phyloP scores from a whole-genome alignment of 1,139 yeast genomes.

The Nakaseomyces kungkrabaensis region DNA sequence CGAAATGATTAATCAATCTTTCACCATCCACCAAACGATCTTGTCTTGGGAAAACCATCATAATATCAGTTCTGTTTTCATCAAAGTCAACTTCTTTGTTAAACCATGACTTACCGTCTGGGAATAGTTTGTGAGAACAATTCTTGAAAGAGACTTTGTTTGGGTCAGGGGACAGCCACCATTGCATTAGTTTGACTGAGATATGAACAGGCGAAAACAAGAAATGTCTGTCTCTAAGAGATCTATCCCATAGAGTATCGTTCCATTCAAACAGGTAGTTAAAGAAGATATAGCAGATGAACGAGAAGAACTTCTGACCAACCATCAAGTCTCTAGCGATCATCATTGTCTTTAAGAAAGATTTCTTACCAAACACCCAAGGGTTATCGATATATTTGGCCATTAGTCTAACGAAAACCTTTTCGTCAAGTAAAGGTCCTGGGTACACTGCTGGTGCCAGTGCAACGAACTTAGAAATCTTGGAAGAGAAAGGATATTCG shows the following conservation, averaged over 20 bases:
- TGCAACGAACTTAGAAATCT: conserved; percentile 62
- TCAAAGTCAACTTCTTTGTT: conserved; percentile 4
- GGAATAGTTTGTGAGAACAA: conserved; percentile 23
- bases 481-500: conserved; percentile 26
- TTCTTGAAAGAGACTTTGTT: conserved; percentile 21
- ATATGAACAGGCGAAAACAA: conserved; percentile 80
- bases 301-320: conserved; percentile 45
- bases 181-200: conserved; percentile 69
- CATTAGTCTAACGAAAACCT: conserved; percentile 39
- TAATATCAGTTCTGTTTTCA: conserved; percentile 28
- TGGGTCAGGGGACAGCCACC: conserved; percentile 57
- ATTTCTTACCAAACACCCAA: conserved; percentile 47
- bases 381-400: conserved; percentile 33
- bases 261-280: conserved; percentile 81
- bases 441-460: conserved; percentile 89
- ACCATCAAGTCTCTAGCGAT: conserved; percentile 38
- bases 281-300: conserved; percentile 66
- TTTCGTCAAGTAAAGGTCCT: conserved; percentile 55
- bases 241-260: conserved; percentile 64
- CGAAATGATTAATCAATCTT: conserved; percentile 38
- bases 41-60: conserved; percentile 43
- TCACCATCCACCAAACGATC: conserved; percentile 55
- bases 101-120: conserved; percentile 27
- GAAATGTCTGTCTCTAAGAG: conserved; percentile 61
- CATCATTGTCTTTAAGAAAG: conserved; percentile 54